Conservation (phyloP, 2,329 filamentous ascomycete genomes). For the Chrysosporium queenslandicum region DNA sequence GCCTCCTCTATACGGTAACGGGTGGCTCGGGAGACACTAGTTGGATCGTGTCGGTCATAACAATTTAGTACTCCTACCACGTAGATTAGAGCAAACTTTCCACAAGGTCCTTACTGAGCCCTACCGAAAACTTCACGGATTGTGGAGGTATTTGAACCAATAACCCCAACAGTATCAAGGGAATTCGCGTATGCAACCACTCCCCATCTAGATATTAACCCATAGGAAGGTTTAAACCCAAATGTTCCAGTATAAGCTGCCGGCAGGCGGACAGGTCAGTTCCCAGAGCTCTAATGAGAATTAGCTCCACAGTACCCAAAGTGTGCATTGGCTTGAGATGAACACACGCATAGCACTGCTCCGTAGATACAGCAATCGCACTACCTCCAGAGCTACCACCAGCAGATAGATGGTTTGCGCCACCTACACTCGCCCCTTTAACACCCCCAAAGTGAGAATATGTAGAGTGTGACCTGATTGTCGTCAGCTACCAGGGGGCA, state of each 20-base stretch:
- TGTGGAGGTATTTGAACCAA: conserved; percentile 48
- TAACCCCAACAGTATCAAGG: conserved; percentile 75
- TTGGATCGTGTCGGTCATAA: conserved; percentile 64
- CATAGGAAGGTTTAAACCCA: conserved; percentile 88
- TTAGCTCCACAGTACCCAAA: conserved; percentile 5
- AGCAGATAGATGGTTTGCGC: conserved; percentile 48
- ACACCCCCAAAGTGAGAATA: conserved; percentile 60
- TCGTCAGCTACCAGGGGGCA: not conserved
- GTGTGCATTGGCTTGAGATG: not conserved
- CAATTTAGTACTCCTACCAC: conserved; percentile 42
- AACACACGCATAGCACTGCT: conserved; percentile 50
- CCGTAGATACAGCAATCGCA: conserved; percentile 66
- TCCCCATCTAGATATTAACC: conserved; percentile 72
- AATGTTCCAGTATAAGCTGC: conserved; percentile 75
- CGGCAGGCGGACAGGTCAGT: conserved; percentile 80
- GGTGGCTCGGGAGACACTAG: conserved; percentile 51
- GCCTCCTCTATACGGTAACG: conserved; percentile 40
- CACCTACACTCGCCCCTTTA: conserved; percentile 37
- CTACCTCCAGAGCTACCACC: conserved; percentile 92
- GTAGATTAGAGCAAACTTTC: conserved; percentile 7
- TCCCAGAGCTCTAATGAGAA: conserved; percentile 54
- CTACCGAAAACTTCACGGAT: conserved; percentile 45
- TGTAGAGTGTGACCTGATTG: conserved; percentile 53
- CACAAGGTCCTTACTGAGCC: conserved; percentile 5
- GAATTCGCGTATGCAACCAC: conserved; percentile 90